A percentile compares a stretch with the other conserved stretches of the same genome.
Evolutionary conservation across 2,329 filamentous ascomycete genomes (phyloP).

Genomic region (Davidsoniella eucalypti): DNA sequence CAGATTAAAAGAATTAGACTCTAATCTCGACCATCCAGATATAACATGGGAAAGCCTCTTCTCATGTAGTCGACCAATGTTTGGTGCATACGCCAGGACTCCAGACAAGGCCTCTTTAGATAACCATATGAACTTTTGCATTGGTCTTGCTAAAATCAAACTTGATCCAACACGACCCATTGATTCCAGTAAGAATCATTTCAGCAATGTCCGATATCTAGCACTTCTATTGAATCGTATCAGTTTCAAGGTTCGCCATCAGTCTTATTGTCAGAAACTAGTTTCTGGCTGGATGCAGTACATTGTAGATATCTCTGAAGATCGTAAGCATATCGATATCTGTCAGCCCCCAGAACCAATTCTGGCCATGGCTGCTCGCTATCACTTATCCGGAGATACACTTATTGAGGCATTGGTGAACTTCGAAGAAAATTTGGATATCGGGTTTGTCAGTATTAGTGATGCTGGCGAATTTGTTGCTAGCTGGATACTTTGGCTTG

Average conservation of each 20-base stretch:
- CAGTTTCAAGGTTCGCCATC: not conserved
- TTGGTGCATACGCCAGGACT: too few species aligned
- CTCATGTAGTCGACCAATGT: too few species aligned
- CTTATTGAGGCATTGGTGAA: not conserved
- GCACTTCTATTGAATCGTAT: not conserved
- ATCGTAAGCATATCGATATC: not conserved
- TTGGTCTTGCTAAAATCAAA: too few species aligned
- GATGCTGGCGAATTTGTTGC: not conserved
- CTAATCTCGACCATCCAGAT: too few species aligned
- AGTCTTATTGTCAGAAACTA: not conserved
- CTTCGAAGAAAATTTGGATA: not conserved
- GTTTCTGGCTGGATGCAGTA: not conserved
- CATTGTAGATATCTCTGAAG: not conserved
- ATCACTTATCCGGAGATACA: not conserved
- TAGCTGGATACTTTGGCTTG: too few species aligned
- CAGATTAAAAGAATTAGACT: too few species aligned
- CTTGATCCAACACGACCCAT: too few species aligned
- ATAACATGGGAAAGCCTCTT: too few species aligned
- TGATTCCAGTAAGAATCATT: too few species aligned
- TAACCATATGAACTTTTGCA: too few species aligned
- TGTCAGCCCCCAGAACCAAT: not conserved
- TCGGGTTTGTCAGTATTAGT: not conserved
- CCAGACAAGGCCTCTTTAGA: too few species aligned
- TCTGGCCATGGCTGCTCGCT: not conserved
- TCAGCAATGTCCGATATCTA: not conserved